phyloP scores from a whole-genome alignment of 148 eudicot species.

The Camellia japonica region DNA sequence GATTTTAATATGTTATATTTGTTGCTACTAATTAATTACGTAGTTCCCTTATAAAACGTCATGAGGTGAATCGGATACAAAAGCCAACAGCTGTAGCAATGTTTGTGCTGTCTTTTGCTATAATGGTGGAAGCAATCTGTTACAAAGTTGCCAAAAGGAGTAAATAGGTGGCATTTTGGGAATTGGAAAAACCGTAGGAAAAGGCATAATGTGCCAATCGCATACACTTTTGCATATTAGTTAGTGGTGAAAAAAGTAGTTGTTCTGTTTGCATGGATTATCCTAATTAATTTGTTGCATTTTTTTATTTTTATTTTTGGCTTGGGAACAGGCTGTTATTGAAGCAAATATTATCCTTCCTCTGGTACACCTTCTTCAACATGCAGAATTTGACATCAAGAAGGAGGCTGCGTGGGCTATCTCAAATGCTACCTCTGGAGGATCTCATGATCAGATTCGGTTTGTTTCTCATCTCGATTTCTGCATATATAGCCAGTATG shows the following conservation, averaged over 20 bases:
- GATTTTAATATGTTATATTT: too few species aligned
- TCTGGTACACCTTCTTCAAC: slow-evolving; percentile 62
- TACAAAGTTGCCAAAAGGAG: neutral
- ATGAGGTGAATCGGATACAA: neutral
- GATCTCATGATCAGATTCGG: slow-evolving; percentile 74
- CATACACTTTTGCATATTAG: neutral
- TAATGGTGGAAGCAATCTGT: neutral
- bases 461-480: slow-evolving; percentile 21
- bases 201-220: neutral
- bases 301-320: neutral
- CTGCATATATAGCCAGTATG: neutral
- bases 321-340: slow-evolving; percentile 55
- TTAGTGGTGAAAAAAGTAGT: neutral
- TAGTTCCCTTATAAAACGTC: neutral
- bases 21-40: too few species aligned
- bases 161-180: neutral
- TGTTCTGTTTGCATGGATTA: neutral
- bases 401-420: slow-evolving; percentile 92
- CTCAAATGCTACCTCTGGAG: slow-evolving; percentile 81
- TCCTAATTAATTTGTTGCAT: neutral
- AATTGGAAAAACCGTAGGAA: neutral
- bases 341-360: slow-evolving; percentile 55
- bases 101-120: neutral
- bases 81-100: neutral
- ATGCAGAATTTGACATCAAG: slow-evolving; percentile 76